Evolutionary conservation across 2,329 filamentous ascomycete genomes (phyloP).

Genomic region (Calonectria naviculata): DNA sequence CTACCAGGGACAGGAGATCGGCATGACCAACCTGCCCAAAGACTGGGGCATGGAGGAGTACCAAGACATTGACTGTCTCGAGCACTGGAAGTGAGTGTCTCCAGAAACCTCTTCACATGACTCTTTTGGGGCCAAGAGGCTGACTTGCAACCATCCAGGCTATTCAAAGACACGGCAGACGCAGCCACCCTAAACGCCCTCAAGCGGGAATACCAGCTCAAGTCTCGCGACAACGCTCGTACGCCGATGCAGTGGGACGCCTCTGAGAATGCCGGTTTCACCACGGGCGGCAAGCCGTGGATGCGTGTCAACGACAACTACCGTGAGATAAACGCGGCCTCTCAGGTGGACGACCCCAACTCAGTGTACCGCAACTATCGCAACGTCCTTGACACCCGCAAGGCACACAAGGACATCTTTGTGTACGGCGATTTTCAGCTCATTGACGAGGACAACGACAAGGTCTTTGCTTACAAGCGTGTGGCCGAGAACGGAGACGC

Average conservation of each 20-base stretch:
- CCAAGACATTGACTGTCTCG: conserved; percentile 72
- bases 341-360: conserved; percentile 57
- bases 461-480: conserved; percentile 52
- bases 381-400: conserved; percentile 67
- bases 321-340: conserved; percentile 69
- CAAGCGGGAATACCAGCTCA: conserved; percentile 62
- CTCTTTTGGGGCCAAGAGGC: background rate
- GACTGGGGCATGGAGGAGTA: conserved; percentile 74
- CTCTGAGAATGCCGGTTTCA: conserved; percentile 73
- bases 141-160: conserved; percentile 34
- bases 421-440: conserved; percentile 70
- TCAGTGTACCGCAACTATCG: conserved; percentile 73
- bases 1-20: conserved; percentile 78
- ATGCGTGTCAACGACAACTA: conserved; percentile 77
- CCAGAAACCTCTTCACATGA: background rate
- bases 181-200: conserved; percentile 49
- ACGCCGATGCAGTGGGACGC: conserved; percentile 79
- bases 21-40: conserved; percentile 72
- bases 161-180: conserved; percentile 52
- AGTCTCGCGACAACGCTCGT: conserved; percentile 76
- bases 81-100: conserved; percentile 57
- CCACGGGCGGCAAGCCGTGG: conserved; percentile 69
- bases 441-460: conserved; percentile 49
- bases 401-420: conserved; percentile 70
- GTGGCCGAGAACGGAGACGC: conserved; percentile 42